These are phyloP conservation scores for Eimeria brunetti DNA, from an alignment of 169 alveolate genomes.

Conservation along the genomic window DNA sequence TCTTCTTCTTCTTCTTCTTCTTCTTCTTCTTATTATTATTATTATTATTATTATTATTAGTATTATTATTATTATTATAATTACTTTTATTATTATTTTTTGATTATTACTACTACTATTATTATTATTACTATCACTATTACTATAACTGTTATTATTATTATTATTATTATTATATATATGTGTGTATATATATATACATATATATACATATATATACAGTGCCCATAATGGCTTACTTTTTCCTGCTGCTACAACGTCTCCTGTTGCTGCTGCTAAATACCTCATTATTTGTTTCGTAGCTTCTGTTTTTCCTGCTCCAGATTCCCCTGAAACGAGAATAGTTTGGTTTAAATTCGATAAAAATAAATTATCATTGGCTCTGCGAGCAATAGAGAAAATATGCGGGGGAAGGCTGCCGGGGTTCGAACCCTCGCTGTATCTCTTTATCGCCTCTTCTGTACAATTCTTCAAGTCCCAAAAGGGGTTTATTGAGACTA, in stretches of 20 bases:
- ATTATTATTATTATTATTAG: too few relatives aligned
- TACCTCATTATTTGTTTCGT: constrained; percentile 89
- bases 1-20: too few relatives aligned
- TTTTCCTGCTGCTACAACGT: not conserved
- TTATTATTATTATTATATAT: too few relatives aligned
- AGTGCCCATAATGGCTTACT: not conserved
- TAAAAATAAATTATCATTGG: constrained; percentile 91
- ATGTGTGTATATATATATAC: not conserved
- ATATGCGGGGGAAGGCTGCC: constrained; percentile 94
- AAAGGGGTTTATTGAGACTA: constrained; percentile 94
- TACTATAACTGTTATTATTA: not conserved
- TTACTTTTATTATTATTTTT: too few relatives aligned
- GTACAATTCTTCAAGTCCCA: constrained; percentile 89
- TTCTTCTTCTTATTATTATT: too few relatives aligned
- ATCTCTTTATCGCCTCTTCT: constrained; percentile 84
- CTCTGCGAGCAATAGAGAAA: constrained; percentile 95
- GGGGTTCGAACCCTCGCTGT: constrained; percentile 86
- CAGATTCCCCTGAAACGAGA: constrained; percentile 98
- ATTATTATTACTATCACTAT: not conserved
- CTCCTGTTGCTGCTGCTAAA: not conserved
- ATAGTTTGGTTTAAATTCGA: constrained; percentile 90
- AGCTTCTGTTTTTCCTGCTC: constrained; percentile 99
- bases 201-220: too few relatives aligned
- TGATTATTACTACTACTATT: not conserved
- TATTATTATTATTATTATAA: too few relatives aligned